Evolutionary conservation across 2,329 filamentous ascomycete species (phyloP).

Genomic region (Pestalotiopsis sp.): DNA sequence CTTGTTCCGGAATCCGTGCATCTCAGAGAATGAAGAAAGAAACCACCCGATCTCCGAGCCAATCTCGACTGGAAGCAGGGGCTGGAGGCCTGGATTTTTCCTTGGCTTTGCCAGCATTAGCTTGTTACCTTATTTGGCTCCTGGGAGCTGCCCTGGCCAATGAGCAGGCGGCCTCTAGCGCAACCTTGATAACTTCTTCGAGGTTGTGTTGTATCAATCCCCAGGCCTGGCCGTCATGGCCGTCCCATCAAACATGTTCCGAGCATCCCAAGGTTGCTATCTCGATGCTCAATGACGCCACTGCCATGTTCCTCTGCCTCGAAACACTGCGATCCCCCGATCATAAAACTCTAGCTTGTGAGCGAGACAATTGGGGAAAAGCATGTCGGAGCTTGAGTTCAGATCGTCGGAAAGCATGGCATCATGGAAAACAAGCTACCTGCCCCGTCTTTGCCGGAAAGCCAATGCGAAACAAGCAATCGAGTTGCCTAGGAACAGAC

Average conservation of each 20-base stretch:
- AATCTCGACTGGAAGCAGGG: conserved; percentile 3
- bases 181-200: background rate
- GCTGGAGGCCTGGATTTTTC: conserved; percentile 10
- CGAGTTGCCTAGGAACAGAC: background rate
- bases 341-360: background rate
- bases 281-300: conserved; percentile 14
- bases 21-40: background rate
- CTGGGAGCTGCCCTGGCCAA: conserved; percentile 8
- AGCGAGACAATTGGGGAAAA: background rate
- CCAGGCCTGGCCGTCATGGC: background rate
- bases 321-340: background rate
- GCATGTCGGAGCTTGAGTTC: background rate
- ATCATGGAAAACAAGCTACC: background rate
- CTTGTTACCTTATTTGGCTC: conserved; percentile 8
- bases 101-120: conserved; percentile 16
- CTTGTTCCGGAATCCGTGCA: background rate
- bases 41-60: conserved; percentile 7
- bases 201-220: background rate
- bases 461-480: background rate
- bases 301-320: background rate
- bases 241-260: too few species aligned
- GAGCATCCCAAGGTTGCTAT: too few species aligned
- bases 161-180: background rate
- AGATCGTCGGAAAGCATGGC: background rate
- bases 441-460: background rate